Base-by-base conservation (phyloP, 2,329 filamentous ascomycete species). In the Mycosphaerella arachidis region DNA sequence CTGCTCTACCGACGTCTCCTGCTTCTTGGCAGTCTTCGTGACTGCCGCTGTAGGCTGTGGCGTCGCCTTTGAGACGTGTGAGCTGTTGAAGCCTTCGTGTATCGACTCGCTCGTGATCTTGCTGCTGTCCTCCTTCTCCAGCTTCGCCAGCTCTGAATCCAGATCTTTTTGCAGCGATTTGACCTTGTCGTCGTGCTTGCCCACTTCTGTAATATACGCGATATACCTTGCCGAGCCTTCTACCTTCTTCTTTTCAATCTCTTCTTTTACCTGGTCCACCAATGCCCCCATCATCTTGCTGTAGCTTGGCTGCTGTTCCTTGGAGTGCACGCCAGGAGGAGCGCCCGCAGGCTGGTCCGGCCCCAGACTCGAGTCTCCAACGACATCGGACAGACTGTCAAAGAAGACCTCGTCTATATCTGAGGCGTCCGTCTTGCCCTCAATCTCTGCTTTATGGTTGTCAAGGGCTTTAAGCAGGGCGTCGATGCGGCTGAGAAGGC, bases 201-300 rank as follows among this genome's bases (percentile, higher is more conserved):
- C 83, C 16, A 97, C 84, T 69, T 94, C 93, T 52, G 84, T 82
- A 30, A 95, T 81, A 79, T 95, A 97, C 55, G 84, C 87, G 52
- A 84, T 81, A 72, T 90, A 92, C 54, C 90, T 79, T 67, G 87
- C 66, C 1, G 57, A 27, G 5, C 70, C 70, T 52, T 74, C 84
- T 0, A 84, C 81, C 75, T 89, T 89, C 20, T 74, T 72, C 72
- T 92, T 89, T 58, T 92, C 90, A 37, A 96, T 81, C 54, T 89
- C 85, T 66, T 90, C 86, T 76, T 96, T 97, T 46, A 97, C 92
- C 75, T 96, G 90, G 70, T 99, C 94, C 20, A 97, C 84, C 69
- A 99, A 77, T n/a, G 88, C 86, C n/a, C 90, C 90, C 89, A 99
- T 92, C 94, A 99, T 99, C 80, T 95, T 91, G 43, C 91, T 94